These are phyloP conservation scores for Fusarium pininemorale DNA, from an alignment of 2,329 filamentous ascomycete species.

Conservation along the genomic window DNA sequence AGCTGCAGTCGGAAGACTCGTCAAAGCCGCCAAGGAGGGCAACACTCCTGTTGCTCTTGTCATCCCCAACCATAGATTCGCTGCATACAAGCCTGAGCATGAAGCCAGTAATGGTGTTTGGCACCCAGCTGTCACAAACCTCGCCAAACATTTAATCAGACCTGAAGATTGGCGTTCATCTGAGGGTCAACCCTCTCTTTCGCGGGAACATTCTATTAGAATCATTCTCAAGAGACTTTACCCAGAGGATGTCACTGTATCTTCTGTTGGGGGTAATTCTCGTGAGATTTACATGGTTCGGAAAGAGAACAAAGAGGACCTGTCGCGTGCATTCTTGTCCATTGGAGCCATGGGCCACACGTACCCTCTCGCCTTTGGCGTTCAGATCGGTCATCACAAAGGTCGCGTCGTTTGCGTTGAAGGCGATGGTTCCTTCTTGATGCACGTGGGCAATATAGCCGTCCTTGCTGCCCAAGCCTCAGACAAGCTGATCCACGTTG, in stretches of 20 bases:
- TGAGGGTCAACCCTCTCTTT: not conserved
- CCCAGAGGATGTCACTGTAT: slow-evolving; percentile 6
- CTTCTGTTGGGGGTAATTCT: slow-evolving; percentile 8
- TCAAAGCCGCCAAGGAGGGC: not conserved
- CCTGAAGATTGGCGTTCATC: not conserved
- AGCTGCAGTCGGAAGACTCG: not conserved
- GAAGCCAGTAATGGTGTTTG: not conserved
- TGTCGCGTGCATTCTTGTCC: not conserved
- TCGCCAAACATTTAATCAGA: not conserved
- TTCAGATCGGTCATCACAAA: not conserved
- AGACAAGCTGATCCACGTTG: not conserved
- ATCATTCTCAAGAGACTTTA: not conserved
- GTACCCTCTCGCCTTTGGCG: not conserved
- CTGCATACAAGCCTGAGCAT: not conserved
- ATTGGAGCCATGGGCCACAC: not conserved
- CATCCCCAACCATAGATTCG: not conserved
- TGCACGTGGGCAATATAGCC: not conserved
- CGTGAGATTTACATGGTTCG: slow-evolving; percentile 13
- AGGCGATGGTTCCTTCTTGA: not conserved
- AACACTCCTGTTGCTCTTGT: not conserved
- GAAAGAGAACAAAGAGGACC: slow-evolving; percentile 4
- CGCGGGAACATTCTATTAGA: not conserved
- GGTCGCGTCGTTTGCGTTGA: not conserved
- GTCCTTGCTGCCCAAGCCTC: not conserved
- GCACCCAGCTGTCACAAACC: not conserved